Base-by-base conservation (phyloP, 1,284 basidiomycete genomes). In the Golubevia pallescens region DNA sequence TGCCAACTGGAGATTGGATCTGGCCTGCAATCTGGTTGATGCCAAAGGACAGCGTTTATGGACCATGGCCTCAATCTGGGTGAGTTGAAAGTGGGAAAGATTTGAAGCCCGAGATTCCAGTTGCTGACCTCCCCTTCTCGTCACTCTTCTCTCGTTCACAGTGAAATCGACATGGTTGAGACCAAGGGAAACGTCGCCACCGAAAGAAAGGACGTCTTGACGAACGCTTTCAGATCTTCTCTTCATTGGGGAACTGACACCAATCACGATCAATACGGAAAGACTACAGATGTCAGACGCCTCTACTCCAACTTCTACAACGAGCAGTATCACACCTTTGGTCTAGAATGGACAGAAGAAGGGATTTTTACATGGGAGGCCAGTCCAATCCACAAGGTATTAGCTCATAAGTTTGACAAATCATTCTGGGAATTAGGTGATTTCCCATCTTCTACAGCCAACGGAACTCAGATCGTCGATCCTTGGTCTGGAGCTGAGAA, bases 101-200 rank as follows among this genome's bases (percentile, higher is more conserved):
- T n/a, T n/a, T n/a, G n/a, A n/a, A n/a, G n/a, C n/a, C n/a, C n/a
- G n/a, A n/a, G n/a, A n/a, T n/a, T n/a, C n/a, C n/a, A n/a, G n/a
- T n/a, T n/a, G n/a, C n/a, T n/a, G n/a, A n/a, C n/a, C n/a, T n/a
- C n/a, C n/a, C n/a, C n/a, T n/a, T n/a, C n/a, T n/a, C n/a, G n/a
- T n/a, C n/a, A n/a, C n/a, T n/a, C n/a, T n/a, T n/a, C n/a, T n/a
- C n/a, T n/a, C n/a, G n/a, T n/a, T n/a, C n/a, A n/a, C n/a, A n/a
- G n/a, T n/a, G 76, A 78, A 60, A 78, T 78, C 21, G 75, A 78
- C 68, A 78, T 78, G 57, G 63, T 77, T 13, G 73, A 77, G 65
- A 34, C 58, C 51, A 60, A 60, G n/a, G 75, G 76, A 38, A 78
- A 78, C 67, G 1, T 65, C 1, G 62, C 69, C 38, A 70, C 19